Evolutionary conservation across 208 protist species (phyloP), one percentile per base, ranked within the genome.

Genomic region (Trypanosomatidae sp.): DNA sequence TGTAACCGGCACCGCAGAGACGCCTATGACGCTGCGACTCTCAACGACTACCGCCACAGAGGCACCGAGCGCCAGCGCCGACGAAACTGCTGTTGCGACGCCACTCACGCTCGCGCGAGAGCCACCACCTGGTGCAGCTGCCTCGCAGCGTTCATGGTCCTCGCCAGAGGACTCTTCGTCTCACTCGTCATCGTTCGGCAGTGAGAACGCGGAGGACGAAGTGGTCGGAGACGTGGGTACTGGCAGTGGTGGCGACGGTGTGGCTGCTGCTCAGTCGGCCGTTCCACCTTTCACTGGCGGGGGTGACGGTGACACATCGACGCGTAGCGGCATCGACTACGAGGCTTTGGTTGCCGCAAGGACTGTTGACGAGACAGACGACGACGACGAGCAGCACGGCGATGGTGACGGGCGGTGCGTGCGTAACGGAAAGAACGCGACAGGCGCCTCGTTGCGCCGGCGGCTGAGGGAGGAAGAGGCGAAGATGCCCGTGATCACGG

Each of bases 401-500:
- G 68, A 52, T 12, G 46, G 33, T 10, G 65, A 25, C 28, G 12
- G 5, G 44, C 44, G 19, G 44, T 12, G 6, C 44, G 44, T 50
- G 39, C n/a, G 17, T 44, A 19, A 22, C 44, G 62, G 7, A 52
- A 52, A 53, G 62, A 25, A 13, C 56, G 44, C 43, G 9, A 75
- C 10, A 41, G 67, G 13, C 75, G 41, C 43, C 9, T 43, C n/a
- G 64, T 62, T 17, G 28, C 69, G 67, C 59, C 50, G 52, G 69
- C 43, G 60, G 69, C 30, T 58, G 8, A 65, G 39, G 19, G 46
- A 71, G 64, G 55, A 73, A 43, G 56, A 62, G 49, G 70, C 69
- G 33, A 53, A 73, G 15, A 75, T 81, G 56, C 69, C 81, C 0
- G 69, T 74, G 1, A 62, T 90, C 22, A 82, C 74, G 3, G 84